phyloP scores from a whole-genome alignment of 1,284 basidiomycete genomes.

The Crepidotus sp. region DNA sequence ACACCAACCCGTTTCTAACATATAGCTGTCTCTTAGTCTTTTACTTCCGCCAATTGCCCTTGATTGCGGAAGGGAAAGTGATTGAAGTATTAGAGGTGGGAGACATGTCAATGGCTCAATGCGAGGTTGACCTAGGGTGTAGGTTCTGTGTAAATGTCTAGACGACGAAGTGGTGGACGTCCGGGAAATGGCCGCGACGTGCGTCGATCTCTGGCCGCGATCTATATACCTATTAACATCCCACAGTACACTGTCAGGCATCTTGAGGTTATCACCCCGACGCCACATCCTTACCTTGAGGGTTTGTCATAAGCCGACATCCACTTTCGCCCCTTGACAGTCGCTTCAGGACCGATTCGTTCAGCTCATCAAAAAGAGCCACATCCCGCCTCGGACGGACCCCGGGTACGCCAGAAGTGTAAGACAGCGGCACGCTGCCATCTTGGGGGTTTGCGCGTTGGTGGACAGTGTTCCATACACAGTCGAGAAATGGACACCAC shows the following conservation, averaged over 20 bases:
- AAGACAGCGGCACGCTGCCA: slow-evolving; percentile 68
- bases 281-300: slow-evolving; percentile 65
- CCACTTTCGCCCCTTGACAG: slow-evolving; percentile 3
- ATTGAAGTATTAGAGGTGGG: slow-evolving; percentile 59
- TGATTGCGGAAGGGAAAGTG: slow-evolving; percentile 54
- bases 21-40: slow-evolving; percentile 37
- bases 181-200: slow-evolving; percentile 69
- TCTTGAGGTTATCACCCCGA: slow-evolving; percentile 72
- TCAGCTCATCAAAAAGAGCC: slow-evolving; percentile 49
- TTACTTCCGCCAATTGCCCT: slow-evolving; percentile 64
- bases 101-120: background rate
- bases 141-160: slow-evolving; percentile 62
- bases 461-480: slow-evolving; percentile 81
- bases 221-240: background rate
- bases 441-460: slow-evolving; percentile 71
- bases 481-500: slow-evolving; percentile 80
- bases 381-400: slow-evolving; percentile 48
- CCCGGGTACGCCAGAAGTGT: slow-evolving; percentile 55
- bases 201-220: slow-evolving; percentile 11
- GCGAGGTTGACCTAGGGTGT: slow-evolving; percentile 4
- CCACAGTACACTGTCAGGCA: slow-evolving; percentile 65
- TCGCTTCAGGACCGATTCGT: slow-evolving; percentile 54
- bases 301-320: slow-evolving; percentile 25
- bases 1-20: background rate
- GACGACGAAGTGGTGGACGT: slow-evolving; percentile 72